A percentile compares a stretch with the other conserved stretches of the same genome.
These are phyloP conservation scores for Silene noctiflora DNA, from an alignment of 179 eudicot species.

Conservation along the genomic window DNA sequence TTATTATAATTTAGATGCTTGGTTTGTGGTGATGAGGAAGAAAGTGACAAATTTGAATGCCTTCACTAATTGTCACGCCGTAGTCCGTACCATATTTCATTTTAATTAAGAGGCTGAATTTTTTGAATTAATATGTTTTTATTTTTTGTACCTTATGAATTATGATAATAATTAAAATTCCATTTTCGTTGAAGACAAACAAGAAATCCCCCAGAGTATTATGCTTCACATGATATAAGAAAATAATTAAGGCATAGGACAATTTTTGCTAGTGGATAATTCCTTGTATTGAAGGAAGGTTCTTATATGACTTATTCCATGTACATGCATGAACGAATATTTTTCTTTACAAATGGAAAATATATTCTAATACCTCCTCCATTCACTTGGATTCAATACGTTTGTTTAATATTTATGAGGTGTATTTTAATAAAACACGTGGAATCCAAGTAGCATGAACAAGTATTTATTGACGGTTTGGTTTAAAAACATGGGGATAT, in stretches of 20 bases:
- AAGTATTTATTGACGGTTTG: too few species aligned
- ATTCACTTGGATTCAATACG: too few species aligned
- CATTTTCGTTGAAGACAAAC: background rate
- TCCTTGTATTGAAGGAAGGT: background rate
- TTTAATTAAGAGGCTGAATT: too few species aligned
- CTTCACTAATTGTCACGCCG: background rate
- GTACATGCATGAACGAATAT: too few species aligned
- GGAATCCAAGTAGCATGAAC: too few species aligned
- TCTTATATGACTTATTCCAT: background rate
- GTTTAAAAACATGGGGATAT: too few species aligned
- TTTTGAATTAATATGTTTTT: too few species aligned
- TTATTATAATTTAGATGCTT: background rate
- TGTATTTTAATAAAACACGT: too few species aligned
- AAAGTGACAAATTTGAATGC: background rate
- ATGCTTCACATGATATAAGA: slow-evolving; percentile 5
- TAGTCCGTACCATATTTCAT: background rate
- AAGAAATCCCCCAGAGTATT: background rate
- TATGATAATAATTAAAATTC: background rate
- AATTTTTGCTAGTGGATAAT: slow-evolving; percentile 1
- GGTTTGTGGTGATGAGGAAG: slow-evolving; percentile 10
- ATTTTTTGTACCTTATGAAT: background rate
- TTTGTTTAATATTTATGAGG: too few species aligned
- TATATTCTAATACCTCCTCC: too few species aligned
- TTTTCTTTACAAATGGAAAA: too few species aligned
- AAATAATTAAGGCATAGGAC: background rate